phyloP scores from a whole-genome alignment of 345 rosid species.

The thale cress (Arabidopsis thaliana) region DNA sequence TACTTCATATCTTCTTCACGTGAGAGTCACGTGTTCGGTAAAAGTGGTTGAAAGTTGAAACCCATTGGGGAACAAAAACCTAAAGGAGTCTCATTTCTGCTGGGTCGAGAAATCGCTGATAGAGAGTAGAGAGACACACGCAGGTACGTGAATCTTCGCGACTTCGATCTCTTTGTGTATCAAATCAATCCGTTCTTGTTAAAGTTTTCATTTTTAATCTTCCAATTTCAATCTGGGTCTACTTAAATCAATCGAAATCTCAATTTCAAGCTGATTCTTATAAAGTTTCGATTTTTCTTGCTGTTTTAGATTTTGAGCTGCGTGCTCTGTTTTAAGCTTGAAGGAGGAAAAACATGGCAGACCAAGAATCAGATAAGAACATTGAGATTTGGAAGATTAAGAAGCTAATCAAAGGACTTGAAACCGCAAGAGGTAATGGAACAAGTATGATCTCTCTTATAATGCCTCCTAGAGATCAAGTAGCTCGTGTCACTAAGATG shows the following conservation, averaged over 20 bases:
- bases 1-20: constrained; percentile 4
- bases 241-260: neutral
- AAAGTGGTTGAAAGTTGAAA: neutral
- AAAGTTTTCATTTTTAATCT: constrained; percentile 11
- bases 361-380: constrained; percentile 83
- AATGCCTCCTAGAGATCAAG: constrained; percentile 91
- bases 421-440: constrained; percentile 89
- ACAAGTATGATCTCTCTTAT: constrained; percentile 96
- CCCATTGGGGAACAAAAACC: neutral
- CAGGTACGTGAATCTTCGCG: constrained; percentile 15
- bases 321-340: constrained; percentile 19
- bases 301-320: neutral
- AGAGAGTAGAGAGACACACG: neutral
- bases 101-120: neutral
- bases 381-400: constrained; percentile 94
- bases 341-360: constrained; percentile 57
- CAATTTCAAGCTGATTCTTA: constrained; percentile 4
- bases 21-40: constrained; percentile 36
- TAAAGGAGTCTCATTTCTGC: constrained; percentile 8
- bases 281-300: neutral
- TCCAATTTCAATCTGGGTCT: constrained; percentile 21
- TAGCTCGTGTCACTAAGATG: constrained; percentile 91
- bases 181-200: neutral
- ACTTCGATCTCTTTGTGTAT: constrained; percentile 4
- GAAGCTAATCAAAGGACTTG: constrained; percentile 83